These are phyloP conservation scores for Gossypium schwendimanii DNA, from an alignment of 441 rosid species.

Conservation along the genomic window DNA sequence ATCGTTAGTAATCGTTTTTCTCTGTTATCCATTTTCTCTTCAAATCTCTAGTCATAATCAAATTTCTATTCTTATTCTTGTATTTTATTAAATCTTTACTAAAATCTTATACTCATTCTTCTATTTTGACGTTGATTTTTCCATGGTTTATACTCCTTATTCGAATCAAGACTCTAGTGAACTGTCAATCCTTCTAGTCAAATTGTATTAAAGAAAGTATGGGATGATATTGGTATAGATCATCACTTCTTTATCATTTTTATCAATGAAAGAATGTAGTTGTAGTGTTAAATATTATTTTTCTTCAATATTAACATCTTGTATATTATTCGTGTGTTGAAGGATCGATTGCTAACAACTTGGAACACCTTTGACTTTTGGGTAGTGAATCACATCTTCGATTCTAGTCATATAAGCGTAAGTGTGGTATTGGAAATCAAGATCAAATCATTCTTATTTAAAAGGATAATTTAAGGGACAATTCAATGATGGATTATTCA, in stretches of 20 bases:
- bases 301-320: background rate
- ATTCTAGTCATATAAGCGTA: background rate
- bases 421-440: background rate
- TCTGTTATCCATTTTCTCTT: background rate
- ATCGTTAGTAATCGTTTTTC: background rate
- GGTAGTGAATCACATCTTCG: background rate
- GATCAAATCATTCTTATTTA: too few species aligned
- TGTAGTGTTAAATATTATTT: background rate
- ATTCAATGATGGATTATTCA: background rate
- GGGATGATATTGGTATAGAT: background rate
- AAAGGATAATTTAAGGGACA: background rate
- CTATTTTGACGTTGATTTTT: background rate
- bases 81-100: background rate
- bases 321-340: background rate
- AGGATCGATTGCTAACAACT: background rate
- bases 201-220: too few species aligned
- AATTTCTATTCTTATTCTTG: background rate
- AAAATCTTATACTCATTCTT: background rate
- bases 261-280: background rate
- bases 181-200: background rate
- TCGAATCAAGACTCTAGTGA: background rate
- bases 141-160: background rate
- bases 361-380: background rate
- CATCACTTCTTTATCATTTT: background rate
- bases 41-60: background rate